These are phyloP conservation scores for Cryptosporidium ubiquitum DNA, from an alignment of 169 alveolate species.

Conservation along the genomic window DNA sequence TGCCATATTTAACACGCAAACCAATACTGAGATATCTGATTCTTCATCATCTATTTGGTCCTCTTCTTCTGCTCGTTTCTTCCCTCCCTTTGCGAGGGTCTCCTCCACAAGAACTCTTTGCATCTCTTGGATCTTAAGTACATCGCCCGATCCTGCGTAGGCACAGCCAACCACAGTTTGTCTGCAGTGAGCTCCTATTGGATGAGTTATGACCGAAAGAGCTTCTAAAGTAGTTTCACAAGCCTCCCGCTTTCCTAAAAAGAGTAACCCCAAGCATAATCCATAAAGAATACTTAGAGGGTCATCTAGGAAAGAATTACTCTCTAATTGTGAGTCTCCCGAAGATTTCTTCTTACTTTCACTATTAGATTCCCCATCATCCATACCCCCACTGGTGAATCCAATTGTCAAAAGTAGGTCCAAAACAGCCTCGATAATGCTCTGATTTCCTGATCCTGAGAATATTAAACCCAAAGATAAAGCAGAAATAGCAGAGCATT, in stretches of 20 bases:
- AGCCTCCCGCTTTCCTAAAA: slow-evolving; percentile 90
- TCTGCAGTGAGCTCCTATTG: slow-evolving; percentile 67
- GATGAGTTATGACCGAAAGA: slow-evolving; percentile 83
- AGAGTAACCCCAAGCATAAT: slow-evolving; percentile 88
- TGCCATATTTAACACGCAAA: slow-evolving; percentile 94
- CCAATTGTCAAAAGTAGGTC: slow-evolving; percentile 79
- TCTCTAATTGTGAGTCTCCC: not conserved
- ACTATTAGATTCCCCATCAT: not conserved
- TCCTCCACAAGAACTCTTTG: slow-evolving; percentile 89
- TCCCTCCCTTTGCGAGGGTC: not conserved
- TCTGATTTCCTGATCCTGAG: slow-evolving; percentile 95
- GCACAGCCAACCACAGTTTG: slow-evolving; percentile 87
- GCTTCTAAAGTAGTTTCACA: slow-evolving; percentile 92
- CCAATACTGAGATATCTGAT: slow-evolving; percentile 80
- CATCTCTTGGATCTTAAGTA: slow-evolving; percentile 93
- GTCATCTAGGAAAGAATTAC: slow-evolving; percentile 69
- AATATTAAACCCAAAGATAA: slow-evolving; percentile 95
- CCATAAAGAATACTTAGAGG: slow-evolving; percentile 75
- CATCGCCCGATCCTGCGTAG: slow-evolving; percentile 98
- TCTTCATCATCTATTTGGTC: slow-evolving; percentile 76
- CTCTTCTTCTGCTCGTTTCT: slow-evolving; percentile 8
- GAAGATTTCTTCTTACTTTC: not conserved
- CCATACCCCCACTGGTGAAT: not conserved
- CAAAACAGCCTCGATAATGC: slow-evolving; percentile 89
- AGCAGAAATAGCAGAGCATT: slow-evolving; percentile 95